phyloP scores from a whole-genome alignment of 2,329 filamentous ascomycete genomes.

The Fusarium sp. region DNA sequence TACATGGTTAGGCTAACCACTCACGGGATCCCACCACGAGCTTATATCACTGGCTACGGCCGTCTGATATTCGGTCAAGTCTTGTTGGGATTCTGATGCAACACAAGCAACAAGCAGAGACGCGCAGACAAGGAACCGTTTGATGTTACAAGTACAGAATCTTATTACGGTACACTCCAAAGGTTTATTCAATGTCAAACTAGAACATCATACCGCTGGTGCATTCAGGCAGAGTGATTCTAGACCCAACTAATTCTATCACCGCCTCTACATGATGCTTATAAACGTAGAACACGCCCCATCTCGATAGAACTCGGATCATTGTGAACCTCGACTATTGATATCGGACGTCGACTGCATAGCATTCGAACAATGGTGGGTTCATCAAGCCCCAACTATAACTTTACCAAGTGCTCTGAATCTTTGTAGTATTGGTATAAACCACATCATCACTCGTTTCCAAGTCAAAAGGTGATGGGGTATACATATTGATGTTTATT shows the following conservation, averaged over 20 bases:
- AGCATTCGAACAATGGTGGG: constrained; percentile 26
- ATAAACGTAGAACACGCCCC: background rate
- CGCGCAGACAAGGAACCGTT: too few species aligned
- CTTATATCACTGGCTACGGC: constrained; percentile 1
- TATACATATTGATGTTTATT: background rate
- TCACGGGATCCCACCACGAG: constrained; percentile 32
- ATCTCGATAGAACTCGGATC: background rate
- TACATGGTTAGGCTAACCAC: constrained; percentile 1
- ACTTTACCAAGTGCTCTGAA: background rate
- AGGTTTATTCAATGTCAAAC: background rate
- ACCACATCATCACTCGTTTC: background rate
- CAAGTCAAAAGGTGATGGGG: background rate
- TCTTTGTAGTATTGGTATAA: background rate
- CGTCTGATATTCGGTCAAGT: background rate
- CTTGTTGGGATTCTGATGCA: background rate
- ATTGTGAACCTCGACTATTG: background rate
- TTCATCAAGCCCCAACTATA: background rate
- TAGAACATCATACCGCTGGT: too few species aligned
- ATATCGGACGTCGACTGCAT: background rate
- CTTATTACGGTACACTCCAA: background rate
- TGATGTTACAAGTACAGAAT: background rate
- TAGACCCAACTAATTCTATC: background rate
- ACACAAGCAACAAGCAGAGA: background rate
- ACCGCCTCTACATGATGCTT: background rate
- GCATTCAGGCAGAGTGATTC: background rate